Evolutionary conservation across 2,329 filamentous ascomycete species (phyloP).

Genomic region (Basipetospora chlamydospora): DNA sequence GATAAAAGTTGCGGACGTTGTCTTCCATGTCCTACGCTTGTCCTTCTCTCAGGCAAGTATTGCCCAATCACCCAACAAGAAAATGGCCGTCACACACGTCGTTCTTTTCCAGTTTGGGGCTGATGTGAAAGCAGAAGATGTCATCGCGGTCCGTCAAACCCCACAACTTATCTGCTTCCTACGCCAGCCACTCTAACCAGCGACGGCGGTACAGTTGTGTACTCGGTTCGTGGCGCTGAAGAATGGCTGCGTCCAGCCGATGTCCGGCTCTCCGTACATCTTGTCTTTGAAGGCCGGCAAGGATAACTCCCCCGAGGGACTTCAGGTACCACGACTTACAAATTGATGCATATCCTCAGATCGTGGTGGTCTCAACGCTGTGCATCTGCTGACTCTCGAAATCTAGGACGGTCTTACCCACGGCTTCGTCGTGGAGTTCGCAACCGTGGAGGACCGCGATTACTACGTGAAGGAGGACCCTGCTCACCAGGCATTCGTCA

Average conservation of each 20-base stretch:
- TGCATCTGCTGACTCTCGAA: conserved; percentile 1
- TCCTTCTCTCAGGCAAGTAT: too few species aligned
- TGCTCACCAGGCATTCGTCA: conserved; percentile 41
- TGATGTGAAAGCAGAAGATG: conserved; percentile 26
- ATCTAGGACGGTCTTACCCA: conserved; percentile 38
- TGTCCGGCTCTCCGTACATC: conserved; percentile 41
- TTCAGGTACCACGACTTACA: too few species aligned
- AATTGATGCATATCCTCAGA: too few species aligned
- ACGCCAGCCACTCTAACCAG: neutral
- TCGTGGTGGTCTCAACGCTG: too few species aligned
- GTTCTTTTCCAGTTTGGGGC: conserved; percentile 54
- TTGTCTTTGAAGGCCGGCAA: conserved; percentile 40
- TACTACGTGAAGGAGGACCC: conserved; percentile 53
- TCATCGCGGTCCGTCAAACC: conserved; percentile 42
- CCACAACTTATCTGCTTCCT: conserved; percentile 12
- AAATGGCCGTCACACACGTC: conserved; percentile 52
- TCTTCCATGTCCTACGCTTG: too few species aligned
- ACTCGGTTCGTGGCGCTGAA: conserved; percentile 31
- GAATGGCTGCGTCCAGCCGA: conserved; percentile 46
- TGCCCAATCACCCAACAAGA: too few species aligned
- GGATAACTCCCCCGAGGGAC: conserved; percentile 46
- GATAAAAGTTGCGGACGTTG: too few species aligned
- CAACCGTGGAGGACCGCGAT: conserved; percentile 42
- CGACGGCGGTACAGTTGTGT: conserved; percentile 14
- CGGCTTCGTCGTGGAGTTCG: conserved; percentile 52